Base-by-base conservation (phyloP, 352 stramenopile species). In the Globisporangium polare region DNA sequence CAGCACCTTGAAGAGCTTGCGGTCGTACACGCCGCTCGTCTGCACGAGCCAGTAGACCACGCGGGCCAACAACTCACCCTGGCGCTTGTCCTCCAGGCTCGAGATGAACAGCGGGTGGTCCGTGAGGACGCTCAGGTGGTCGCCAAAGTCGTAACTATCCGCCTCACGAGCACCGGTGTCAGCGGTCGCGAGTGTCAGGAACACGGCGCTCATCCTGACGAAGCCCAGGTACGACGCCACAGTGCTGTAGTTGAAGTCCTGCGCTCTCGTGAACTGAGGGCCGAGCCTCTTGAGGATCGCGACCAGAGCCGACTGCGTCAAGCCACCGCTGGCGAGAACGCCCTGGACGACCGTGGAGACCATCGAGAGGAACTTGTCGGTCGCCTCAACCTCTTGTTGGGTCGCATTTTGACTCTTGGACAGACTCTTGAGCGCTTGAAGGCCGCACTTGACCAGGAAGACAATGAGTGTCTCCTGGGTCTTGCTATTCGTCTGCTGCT, bases 1-100 rank as follows among this genome's bases (percentile, higher is more conserved):
- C 27, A 95, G 60, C 20, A 73, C 66, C 61, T 86, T 69, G 56
- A 90, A 87, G 27, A 92, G 61, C 42, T 70, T 63, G 9, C 74
- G 71, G 24, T 68, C 66, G 51, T 89, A 89, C n/a, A 74, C 67
- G 2, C 52, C 54, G 5, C 74, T 76, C 20, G 73, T 67, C 27
- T 72, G 68, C 42, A 78, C 55, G n/a, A 90, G 63, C 46, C 54
- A 67, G 15, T 69, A 70, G 51, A 89, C 46, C 7, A 88, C 67
- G 9, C 72, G 74, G 6, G 41, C 41, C 29, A 78, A 35, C 18
- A 89, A 37, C 2, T 10, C 41, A 29, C 62, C 17, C 18, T 75
- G 47, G 24, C 8, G 31, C 33, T 41, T 29, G 43, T 49, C 31
- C 10, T 68, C 24, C 41, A 86, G 63, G 31, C 60, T 71, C 20